Evolutionary conservation across 1,284 basidiomycete genomes (phyloP), one percentile per base, ranked within the genome.

Genomic region (Leccinum subrobustum): DNA sequence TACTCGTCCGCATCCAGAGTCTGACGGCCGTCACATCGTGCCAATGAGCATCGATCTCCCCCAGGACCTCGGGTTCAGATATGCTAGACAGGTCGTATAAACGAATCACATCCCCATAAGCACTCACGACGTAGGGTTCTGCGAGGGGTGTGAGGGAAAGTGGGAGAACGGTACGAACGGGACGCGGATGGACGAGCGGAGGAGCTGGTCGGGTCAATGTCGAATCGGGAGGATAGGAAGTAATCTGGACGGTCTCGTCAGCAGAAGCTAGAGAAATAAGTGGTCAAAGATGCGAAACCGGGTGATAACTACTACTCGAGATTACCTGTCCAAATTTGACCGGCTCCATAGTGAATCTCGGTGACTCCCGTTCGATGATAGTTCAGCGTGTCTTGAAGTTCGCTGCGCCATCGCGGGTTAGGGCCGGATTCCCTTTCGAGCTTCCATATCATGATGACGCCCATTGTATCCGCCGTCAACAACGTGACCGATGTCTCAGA

Each of bases 391-490:
- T 85, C 81, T 72, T 79, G 76, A 69, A 84, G 69, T 2, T 77
- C 79, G 61, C 79, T 76, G 50, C 75, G 79, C 85, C 90, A 91
- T 52, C 81, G 77, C 1, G 80, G 73, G 14, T 78, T 68, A 0
- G 70, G 67, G 5, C 75, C 79, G 3, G 66, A 71, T 57, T 80
- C 79, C 66, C 81, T 83, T 57, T 77, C 75, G 39, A 93, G 68
- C n/a, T 82, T 76, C 92, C 92, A 93, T 16, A 83, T 75, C 63
- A 86, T 90, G 71, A 95, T 87, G 8, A 89, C 72, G 1, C 95
- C 95, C 85, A 95, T 91, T 3, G 91, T 94, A 72, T 96, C 94
- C 8, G 83, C 92, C 0, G 92, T 93, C 73, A 87, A 92, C 3
- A 95, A 75, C 18, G 81, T 76, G 1, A 77, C 82, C 5, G 79